Evolutionary conservation across 1,139 yeast genomes (phyloP), one percentile per base, ranked within the genome.

Genomic region (Lipomyces yarrowii): DNA sequence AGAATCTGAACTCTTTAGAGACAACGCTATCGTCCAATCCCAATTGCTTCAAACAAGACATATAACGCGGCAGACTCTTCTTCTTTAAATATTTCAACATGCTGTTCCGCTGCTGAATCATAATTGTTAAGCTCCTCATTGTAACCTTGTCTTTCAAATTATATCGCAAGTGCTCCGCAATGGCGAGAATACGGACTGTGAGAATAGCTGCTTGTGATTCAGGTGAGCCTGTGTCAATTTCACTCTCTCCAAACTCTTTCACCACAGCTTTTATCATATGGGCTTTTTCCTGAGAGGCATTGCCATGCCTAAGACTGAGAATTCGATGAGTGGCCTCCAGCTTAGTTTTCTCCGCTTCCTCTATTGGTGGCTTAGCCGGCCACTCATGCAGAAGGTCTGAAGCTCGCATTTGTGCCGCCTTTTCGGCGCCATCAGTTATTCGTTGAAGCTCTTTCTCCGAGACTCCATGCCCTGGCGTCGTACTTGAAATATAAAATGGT

Each of bases 141-240:
- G 88, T 87, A 57, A 82, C 82, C 73, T 85, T 82, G 78, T 94
- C 98, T 76, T 91, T 90, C 72, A 87, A 88, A 75, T 87, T 83
- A 64, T 84, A 82, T 75, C 87, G 87, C 67, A 90, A 83, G 75
- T 93, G 98, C 58, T 85, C 84, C 81, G 90, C 91, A 67, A 91
- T 82, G 72, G 86, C 88, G 71, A 89, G 91, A 71, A 94, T 91
- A 74, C 86, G 86, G 64, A 91, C 88, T 0, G 98, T 91, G 79
- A 88, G 80, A 39, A 91, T 84, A 1, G 98, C 98, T 0, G 98
- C 97, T 77, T 93, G 98, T 37, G 92, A 98, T 79, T 93, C 98
- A 61, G 97, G 87, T 0, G 97, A 90, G 0, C 96, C 98, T 0
- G 98, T 91, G 76, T 94, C 98, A 61, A 88, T 91, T 70, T 84